Evolutionary conservation across 352 stramenopile genomes (phyloP), one percentile per base, ranked within the genome.

Genomic region (Hyaloperonospora brassicae): DNA sequence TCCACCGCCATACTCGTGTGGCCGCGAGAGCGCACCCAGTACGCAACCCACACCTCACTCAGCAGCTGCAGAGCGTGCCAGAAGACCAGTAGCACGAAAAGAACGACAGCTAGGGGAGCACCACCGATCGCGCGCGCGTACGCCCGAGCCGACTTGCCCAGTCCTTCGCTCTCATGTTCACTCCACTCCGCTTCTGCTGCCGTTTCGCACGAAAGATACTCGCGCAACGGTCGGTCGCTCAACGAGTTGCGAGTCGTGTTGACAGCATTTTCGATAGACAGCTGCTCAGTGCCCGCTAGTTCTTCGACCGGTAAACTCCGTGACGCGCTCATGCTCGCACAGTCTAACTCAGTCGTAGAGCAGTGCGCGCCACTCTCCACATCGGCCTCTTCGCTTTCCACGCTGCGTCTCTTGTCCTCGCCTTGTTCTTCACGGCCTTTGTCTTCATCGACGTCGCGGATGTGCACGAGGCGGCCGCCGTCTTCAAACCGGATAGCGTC

Each of bases 31-130:
- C 56, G 72, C 4, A 87, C 83, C 87, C 93, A 98, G 62, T 91
- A 83, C 10, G 82, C 93, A 7, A 98, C 57, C 86, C 89, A 98
- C 55, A 94, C 84, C 48, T 95, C 93, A 41, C 84, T 93, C 5
- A 79, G 35, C 5, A 97, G 74, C 47, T 82, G 73, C n/a, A 97
- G 60, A n/a, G 45, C 55, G 62, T 97, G 84, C 57, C 85, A 93
- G n/a, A 85, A 52, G 30, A 75, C 70, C 56, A 96, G 97, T 25
- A 87, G 65, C 11, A 61, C 14, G 12, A 83, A 55, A 27, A 88
- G 45, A 24, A 79, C 64, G 31, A 80, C 44, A 1, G 69, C 64
- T 25, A 85, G 61, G n/a, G 63, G 57, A 51, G 71, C 17, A 0
- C 78, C 78, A 14, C 78, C 75, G 27, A 84, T 53, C 7, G 65